A percentile compares a stretch with the other conserved stretches of the same genome.
Conservation (phyloP, 257 asterid genomes). For the Nicotiana obtusifolia region DNA sequence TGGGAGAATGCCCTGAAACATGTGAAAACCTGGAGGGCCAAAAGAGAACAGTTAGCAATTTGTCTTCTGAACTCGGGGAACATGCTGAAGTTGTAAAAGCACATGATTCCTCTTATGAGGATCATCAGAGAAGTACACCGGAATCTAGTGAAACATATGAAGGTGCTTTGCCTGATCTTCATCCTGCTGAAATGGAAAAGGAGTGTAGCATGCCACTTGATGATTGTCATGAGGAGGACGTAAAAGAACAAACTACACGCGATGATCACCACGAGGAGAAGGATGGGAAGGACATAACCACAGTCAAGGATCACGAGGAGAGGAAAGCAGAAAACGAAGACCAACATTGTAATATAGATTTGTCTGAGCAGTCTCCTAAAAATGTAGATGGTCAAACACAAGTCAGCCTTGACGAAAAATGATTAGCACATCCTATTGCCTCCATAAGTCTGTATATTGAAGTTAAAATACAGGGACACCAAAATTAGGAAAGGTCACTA, state of each 20-base stretch:
- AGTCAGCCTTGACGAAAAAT: background rate
- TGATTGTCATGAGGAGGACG: background rate
- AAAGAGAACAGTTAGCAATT: background rate
- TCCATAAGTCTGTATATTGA: background rate
- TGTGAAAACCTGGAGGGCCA: slow-evolving; percentile 4
- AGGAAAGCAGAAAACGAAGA: background rate
- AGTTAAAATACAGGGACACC: slow-evolving; percentile 3
- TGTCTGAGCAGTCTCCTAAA: background rate
- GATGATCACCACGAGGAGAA: background rate
- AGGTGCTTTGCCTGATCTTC: background rate
- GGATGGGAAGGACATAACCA: background rate
- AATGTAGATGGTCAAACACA: background rate
- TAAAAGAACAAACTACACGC: background rate
- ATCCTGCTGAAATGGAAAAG: slow-evolving; percentile 1
- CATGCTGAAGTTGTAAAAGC: slow-evolving; percentile 11
- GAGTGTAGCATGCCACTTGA: background rate
- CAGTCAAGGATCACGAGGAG: background rate
- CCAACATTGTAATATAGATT: background rate
- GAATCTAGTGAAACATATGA: slow-evolving; percentile 7
- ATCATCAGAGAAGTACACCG: background rate
- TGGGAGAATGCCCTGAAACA: background rate
- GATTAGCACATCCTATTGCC: background rate
- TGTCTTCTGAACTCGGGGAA: background rate
- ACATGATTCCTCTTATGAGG: background rate
- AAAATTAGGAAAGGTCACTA: background rate